Conservation (phyloP, 2,329 filamentous ascomycete species). For the Diaporthe sp. region DNA sequence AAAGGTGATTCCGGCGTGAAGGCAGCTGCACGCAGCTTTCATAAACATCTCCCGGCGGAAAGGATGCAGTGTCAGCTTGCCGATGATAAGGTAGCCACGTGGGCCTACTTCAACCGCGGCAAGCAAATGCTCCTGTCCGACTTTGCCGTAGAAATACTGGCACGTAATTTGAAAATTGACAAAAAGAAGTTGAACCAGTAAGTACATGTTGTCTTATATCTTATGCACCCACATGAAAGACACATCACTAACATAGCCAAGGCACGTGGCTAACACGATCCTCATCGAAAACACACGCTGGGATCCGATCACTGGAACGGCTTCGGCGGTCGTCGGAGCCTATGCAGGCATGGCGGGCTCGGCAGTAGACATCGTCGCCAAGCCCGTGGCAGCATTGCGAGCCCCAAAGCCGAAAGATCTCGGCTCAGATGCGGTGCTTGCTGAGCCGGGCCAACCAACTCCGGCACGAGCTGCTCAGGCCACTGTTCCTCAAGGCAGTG, state of each 20-base stretch:
- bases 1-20: neutral
- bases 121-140: neutral
- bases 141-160: neutral
- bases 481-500: rapidly evolving
- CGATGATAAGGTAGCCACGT: neutral
- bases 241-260: neutral
- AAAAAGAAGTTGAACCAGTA: neutral
- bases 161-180: neutral
- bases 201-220: neutral
- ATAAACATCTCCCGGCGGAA: neutral
- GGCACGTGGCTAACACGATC: neutral
- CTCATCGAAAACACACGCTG: neutral
- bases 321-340: neutral
- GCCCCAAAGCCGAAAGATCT: neutral
- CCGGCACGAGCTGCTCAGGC: neutral
- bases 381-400: conserved; percentile 7
- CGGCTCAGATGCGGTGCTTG: neutral
- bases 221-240: neutral
- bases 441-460: neutral
- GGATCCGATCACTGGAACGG: conserved; percentile 7
- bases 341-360: conserved; percentile 1
- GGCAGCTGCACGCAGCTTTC: conserved; percentile 3
- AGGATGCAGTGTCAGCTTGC: neutral
- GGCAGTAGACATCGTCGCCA: conserved; percentile 1
- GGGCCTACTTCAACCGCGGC: neutral